Conservation (phyloP, 495 filamentous ascomycete genomes). For the Articulospora tetracladia region DNA sequence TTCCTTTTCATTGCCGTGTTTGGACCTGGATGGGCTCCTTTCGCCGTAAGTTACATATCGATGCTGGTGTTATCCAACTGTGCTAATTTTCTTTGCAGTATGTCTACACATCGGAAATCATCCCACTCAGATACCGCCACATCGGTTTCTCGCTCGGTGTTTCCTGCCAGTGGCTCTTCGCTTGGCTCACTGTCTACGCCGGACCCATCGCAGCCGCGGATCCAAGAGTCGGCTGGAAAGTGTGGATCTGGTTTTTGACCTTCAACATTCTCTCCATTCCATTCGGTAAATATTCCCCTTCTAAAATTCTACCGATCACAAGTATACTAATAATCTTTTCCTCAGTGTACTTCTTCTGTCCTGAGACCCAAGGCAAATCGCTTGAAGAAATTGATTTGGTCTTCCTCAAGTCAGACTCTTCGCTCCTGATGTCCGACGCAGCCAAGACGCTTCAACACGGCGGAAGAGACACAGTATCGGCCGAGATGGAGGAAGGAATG, state of each 20-base stretch:
- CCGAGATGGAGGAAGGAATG: background rate
- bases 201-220: constrained; percentile 27
- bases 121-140: constrained; percentile 29
- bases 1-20: constrained; percentile 1
- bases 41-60: background rate
- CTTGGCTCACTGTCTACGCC: constrained; percentile 32
- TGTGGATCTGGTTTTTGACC: constrained; percentile 29
- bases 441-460: background rate
- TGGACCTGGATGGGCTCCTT: background rate
- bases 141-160: constrained; percentile 26
- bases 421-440: background rate
- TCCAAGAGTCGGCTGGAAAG: constrained; percentile 23
- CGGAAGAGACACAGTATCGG: background rate
- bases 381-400: constrained; percentile 17
- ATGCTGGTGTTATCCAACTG: background rate
- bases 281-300: constrained; percentile 3
- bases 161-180: constrained; percentile 29
- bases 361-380: constrained; percentile 7
- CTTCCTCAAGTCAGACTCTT: constrained; percentile 2
- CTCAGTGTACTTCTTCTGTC: background rate
- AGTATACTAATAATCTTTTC: too few species aligned
- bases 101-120: constrained; percentile 18
- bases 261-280: background rate
- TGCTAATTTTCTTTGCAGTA: background rate
- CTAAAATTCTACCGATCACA: too few species aligned